Evolutionary conservation across 306 rosid species (phyloP).

Genomic region (Herpetospermum pedunculosum): DNA sequence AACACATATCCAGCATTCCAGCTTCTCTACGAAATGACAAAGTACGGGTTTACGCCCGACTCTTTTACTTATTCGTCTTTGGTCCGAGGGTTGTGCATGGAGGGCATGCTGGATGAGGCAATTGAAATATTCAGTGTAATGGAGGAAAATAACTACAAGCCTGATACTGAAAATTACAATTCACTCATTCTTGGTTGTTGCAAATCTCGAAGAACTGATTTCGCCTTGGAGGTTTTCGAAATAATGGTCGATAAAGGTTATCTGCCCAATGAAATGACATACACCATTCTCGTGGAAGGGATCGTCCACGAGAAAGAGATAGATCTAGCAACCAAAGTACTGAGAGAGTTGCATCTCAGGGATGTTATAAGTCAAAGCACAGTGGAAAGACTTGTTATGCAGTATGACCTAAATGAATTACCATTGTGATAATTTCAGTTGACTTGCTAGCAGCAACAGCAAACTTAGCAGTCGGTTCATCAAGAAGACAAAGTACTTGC

Average conservation of each 20-base stretch:
- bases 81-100: constrained; percentile 80
- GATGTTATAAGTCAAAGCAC: constrained; percentile 53
- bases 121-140: constrained; percentile 56
- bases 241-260: constrained; percentile 55
- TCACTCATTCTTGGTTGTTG: constrained; percentile 68
- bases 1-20: constrained; percentile 82
- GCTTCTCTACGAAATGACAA: constrained; percentile 67
- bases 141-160: constrained; percentile 53
- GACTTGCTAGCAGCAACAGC: background rate
- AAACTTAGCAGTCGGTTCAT: background rate
- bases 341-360: constrained; percentile 44
- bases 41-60: constrained; percentile 67
- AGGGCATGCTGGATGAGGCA: constrained; percentile 82
- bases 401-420: constrained; percentile 43
- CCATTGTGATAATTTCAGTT: constrained; percentile 6
- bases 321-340: constrained; percentile 44
- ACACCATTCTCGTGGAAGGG: constrained; percentile 70
- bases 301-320: constrained; percentile 55
- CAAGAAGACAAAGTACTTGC: background rate
- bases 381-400: constrained; percentile 63
- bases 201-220: constrained; percentile 54
- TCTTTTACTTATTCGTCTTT: constrained; percentile 69
- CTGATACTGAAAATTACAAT: constrained; percentile 59
- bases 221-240: constrained; percentile 48
- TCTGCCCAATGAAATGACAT: constrained; percentile 70